These are phyloP conservation scores for Ophiostoma sp. DNA, from an alignment of 2,329 filamentous ascomycete species.

Conservation along the genomic window DNA sequence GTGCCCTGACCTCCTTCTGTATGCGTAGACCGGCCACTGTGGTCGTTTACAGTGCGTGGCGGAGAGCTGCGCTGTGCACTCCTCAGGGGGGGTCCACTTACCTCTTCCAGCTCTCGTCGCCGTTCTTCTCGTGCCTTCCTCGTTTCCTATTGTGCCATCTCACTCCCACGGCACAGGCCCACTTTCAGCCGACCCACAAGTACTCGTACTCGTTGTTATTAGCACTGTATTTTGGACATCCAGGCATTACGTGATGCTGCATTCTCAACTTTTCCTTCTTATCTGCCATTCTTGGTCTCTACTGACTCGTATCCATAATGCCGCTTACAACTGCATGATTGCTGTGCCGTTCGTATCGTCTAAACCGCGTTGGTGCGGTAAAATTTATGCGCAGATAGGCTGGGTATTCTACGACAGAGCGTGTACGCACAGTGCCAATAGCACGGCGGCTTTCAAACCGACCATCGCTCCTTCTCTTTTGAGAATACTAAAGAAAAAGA, in stretches of 20 bases:
- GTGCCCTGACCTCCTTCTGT: too few species aligned
- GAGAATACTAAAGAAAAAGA: neutral
- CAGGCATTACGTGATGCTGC: too few species aligned
- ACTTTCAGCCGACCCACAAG: neutral
- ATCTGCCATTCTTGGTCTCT: neutral
- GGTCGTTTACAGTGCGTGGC: neutral
- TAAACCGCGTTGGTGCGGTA: too few species aligned
- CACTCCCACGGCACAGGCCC: constrained; percentile 3
- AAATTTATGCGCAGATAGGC: too few species aligned
- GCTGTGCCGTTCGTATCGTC: too few species aligned
- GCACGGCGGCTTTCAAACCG: neutral
- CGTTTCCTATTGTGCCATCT: constrained; percentile 1
- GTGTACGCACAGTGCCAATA: neutral
- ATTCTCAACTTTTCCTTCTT: neutral
- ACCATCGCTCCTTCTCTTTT: neutral
- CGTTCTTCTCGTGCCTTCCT: constrained; percentile 3
- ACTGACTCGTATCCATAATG: neutral
- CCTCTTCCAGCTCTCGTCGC: neutral
- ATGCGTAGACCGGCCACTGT: too few species aligned
- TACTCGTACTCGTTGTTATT: neutral
- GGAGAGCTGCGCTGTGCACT: neutral
- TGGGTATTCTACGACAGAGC: too few species aligned
- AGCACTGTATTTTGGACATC: constrained; percentile 5
- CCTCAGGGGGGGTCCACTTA: constrained; percentile 9
- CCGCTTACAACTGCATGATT: too few species aligned